Conservation (phyloP, 83 land plant species). For the Thuja plicata region DNA sequence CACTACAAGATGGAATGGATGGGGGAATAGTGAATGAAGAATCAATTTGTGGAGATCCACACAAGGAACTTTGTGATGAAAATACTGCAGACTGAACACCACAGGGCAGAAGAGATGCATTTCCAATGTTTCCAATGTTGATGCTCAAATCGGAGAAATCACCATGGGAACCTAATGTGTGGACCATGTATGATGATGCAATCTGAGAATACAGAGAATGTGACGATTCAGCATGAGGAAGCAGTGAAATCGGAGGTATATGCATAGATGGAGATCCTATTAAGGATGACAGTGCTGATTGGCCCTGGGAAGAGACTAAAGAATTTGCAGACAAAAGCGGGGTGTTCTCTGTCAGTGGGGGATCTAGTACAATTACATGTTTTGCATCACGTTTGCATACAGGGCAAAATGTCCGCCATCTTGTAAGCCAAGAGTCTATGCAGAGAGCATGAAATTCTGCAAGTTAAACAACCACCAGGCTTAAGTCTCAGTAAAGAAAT, state of each 20-base stretch:
- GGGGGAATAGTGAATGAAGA: constrained; percentile 1
- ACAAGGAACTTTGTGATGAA: background rate
- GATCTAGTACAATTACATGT: constrained; percentile 20
- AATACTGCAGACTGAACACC: background rate
- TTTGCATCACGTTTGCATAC: constrained; percentile 52
- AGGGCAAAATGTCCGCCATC: constrained; percentile 64
- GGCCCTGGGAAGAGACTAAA: background rate
- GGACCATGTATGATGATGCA: constrained; percentile 20
- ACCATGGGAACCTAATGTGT: constrained; percentile 25
- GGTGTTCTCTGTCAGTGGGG: background rate
- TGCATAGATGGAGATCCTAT: constrained; percentile 50
- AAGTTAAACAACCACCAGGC: background rate
- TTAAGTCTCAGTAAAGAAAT: background rate
- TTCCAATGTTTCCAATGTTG: background rate
- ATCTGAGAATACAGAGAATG: constrained; percentile 34
- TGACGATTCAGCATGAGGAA: constrained; percentile 14
- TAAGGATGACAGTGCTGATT: constrained; percentile 12
- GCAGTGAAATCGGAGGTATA: constrained; percentile 30
- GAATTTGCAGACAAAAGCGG: constrained; percentile 10
- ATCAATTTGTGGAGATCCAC: background rate
- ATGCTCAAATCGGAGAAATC: constrained; percentile 26
- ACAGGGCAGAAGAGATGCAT: constrained; percentile 3
- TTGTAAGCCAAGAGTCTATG: constrained; percentile 61
- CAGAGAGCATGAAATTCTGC: constrained; percentile 61
- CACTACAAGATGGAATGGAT: background rate